Evolutionary conservation across 2,329 filamentous ascomycete genomes (phyloP).

Genomic region (Penicillium nordicum): DNA sequence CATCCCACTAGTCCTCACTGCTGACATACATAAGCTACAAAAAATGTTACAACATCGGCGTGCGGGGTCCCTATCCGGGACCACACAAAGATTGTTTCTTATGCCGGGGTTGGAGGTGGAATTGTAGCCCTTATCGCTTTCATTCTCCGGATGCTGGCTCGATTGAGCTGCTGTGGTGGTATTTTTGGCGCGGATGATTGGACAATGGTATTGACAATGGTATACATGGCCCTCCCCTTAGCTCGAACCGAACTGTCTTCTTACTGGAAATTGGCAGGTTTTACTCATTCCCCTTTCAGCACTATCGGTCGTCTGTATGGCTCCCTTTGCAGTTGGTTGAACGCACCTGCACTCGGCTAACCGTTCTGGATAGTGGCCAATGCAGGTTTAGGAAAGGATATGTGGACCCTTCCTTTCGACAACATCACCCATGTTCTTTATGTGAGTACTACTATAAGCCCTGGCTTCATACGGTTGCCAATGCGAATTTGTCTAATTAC

Average conservation of each 20-base stretch:
- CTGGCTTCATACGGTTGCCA: slow-evolving; percentile 15
- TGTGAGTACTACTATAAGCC: slow-evolving; percentile 22
- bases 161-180: slow-evolving; percentile 34
- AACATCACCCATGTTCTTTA: slow-evolving; percentile 44
- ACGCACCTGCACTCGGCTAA: background rate
- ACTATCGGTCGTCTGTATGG: slow-evolving; percentile 28
- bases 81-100: slow-evolving; percentile 29
- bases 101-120: slow-evolving; percentile 34
- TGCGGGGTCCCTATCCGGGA: slow-evolving; percentile 42
- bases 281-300: slow-evolving; percentile 25
- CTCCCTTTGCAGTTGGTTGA: background rate
- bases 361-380: slow-evolving; percentile 34
- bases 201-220: slow-evolving; percentile 35
- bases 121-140: slow-evolving; percentile 35
- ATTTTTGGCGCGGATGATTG: slow-evolving; percentile 42
- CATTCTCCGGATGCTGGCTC: slow-evolving; percentile 37
- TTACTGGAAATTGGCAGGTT: slow-evolving; percentile 5
- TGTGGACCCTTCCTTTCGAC: slow-evolving; percentile 46
- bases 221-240: slow-evolving; percentile 12
- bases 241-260: background rate
- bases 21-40: slow-evolving; percentile 33
- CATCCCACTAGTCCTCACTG: background rate
- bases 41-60: slow-evolving; percentile 41
- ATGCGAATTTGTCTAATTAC: slow-evolving; percentile 13
- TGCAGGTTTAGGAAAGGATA: slow-evolving; percentile 43